A percentile compares a stretch with the other conserved stretches of the same genome.
Evolutionary conservation across 768 basidiomycete genomes (phyloP).

Genomic region (Kwoniella botswanensis): DNA sequence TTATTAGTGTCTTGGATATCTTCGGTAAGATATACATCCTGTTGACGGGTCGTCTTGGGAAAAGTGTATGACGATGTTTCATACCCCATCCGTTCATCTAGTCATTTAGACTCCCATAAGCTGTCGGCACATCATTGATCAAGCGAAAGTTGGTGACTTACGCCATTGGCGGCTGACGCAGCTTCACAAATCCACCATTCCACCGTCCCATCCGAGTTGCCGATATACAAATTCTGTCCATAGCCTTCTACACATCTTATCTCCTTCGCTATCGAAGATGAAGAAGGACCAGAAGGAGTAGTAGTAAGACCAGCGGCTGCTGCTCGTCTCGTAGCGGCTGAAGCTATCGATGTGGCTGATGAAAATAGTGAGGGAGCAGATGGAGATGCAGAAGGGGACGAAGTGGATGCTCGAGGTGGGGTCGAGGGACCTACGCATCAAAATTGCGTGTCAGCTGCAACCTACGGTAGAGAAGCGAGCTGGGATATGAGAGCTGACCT

Average conservation of each 20-base stretch:
- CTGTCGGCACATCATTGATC: background rate
- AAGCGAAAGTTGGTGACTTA: conserved; percentile 21
- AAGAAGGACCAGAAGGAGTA: background rate
- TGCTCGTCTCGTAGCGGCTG: conserved; percentile 47
- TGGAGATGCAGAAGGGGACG: conserved; percentile 7
- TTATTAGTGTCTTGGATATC: conserved; percentile 73
- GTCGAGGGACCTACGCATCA: conserved; percentile 25
- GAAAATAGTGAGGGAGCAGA: conserved; percentile 41
- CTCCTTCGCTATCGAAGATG: conserved; percentile 13
- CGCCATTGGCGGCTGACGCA: conserved; percentile 19
- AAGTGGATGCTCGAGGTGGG: conserved; percentile 19
- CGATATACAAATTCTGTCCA: conserved; percentile 77
- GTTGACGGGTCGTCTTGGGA: conserved; percentile 73
- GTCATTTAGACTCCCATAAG: conserved; percentile 10
- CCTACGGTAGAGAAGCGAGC: background rate
- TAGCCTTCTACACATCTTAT: conserved; percentile 52
- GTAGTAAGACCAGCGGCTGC: conserved; percentile 32
- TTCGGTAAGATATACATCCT: conserved; percentile 79
- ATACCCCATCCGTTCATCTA: conserved; percentile 66
- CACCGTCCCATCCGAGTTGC: conserved; percentile 81
- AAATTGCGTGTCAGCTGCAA: conserved; percentile 13
- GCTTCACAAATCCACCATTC: conserved; percentile 75
- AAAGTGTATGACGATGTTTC: conserved; percentile 71
- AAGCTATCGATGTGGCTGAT: conserved; percentile 48
- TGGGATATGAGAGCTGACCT: conserved; percentile 19